phyloP scores from a whole-genome alignment of 2,329 filamentous ascomycete species.

The Penicillium sp. region DNA sequence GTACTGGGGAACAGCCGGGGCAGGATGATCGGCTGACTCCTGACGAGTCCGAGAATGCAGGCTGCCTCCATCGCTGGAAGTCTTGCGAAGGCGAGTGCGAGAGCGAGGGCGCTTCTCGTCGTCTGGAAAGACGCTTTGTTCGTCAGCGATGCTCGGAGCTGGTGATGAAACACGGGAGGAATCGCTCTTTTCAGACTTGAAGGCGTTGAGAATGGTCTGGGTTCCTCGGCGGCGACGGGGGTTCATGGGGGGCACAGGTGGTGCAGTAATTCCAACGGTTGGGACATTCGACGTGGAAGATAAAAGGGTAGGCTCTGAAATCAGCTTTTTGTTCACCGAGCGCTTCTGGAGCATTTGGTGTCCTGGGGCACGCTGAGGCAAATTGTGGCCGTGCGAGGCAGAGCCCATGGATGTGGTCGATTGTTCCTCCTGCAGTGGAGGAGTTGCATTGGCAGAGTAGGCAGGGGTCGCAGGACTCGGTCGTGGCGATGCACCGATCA shows the following conservation, averaged over 20 bases:
- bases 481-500: conserved; percentile 39
- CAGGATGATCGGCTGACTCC: conserved; percentile 27
- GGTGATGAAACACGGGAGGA: conserved; percentile 21
- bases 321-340: conserved; percentile 55
- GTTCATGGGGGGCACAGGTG: conserved; percentile 56
- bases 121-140: conserved; percentile 23
- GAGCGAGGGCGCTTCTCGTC: conserved; percentile 39
- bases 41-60: conserved; percentile 44
- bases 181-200: conserved; percentile 36
- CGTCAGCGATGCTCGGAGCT: conserved; percentile 14
- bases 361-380: conserved; percentile 29
- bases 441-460: conserved; percentile 50
- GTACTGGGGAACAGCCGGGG: conserved; percentile 31
- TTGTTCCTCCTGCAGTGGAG: conserved; percentile 45
- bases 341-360: conserved; percentile 47
- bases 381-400: conserved; percentile 17
- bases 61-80: conserved; percentile 42
- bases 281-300: conserved; percentile 54
- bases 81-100: conserved; percentile 21
- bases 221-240: conserved; percentile 51
- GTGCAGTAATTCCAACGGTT: conserved; percentile 50
- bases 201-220: conserved; percentile 37
- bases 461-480: conserved; percentile 43
- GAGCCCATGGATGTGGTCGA: conserved; percentile 35
- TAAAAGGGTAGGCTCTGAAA: conserved; percentile 54